These are phyloP conservation scores for Clausena lansium DNA, from an alignment of 345 rosid species.

Conservation along the genomic window DNA sequence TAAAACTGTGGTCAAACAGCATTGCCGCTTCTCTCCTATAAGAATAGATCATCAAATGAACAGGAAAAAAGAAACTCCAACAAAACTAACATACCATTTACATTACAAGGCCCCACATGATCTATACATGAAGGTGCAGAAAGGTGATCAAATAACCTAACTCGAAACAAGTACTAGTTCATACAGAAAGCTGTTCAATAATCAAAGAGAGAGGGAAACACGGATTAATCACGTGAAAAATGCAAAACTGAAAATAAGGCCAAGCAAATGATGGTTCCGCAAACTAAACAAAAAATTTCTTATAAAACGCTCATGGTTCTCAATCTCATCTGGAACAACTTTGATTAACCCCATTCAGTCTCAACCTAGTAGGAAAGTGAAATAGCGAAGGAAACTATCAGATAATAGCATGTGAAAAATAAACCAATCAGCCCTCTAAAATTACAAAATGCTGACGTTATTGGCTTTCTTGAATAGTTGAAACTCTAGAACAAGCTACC, in stretches of 20 bases:
- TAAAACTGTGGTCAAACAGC: constrained; percentile 45
- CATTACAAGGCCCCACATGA: neutral
- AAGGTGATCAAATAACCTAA: neutral
- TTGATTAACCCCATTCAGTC: neutral
- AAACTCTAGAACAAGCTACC: neutral
- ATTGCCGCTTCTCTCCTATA: constrained; percentile 33
- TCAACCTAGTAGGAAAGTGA: neutral
- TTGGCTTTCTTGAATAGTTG: neutral
- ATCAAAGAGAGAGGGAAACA: neutral
- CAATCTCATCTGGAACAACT: too few species aligned
- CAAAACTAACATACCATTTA: neutral
- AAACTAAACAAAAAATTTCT: neutral
- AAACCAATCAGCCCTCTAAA: neutral
- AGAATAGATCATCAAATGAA: neutral
- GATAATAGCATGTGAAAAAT: neutral
- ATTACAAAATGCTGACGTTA: neutral
- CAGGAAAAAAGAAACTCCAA: neutral
- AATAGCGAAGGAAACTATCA: neutral
- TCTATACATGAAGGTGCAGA: neutral
- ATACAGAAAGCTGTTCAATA: neutral
- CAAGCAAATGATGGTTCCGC: neutral
- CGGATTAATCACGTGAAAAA: neutral
- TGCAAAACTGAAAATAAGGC: neutral
- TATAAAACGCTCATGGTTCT: too few species aligned
- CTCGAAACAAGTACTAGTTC: neutral